Evolutionary conservation across 2,329 filamentous ascomycete genomes (phyloP).

Genomic region (Proliferodiscus dingleyae): DNA sequence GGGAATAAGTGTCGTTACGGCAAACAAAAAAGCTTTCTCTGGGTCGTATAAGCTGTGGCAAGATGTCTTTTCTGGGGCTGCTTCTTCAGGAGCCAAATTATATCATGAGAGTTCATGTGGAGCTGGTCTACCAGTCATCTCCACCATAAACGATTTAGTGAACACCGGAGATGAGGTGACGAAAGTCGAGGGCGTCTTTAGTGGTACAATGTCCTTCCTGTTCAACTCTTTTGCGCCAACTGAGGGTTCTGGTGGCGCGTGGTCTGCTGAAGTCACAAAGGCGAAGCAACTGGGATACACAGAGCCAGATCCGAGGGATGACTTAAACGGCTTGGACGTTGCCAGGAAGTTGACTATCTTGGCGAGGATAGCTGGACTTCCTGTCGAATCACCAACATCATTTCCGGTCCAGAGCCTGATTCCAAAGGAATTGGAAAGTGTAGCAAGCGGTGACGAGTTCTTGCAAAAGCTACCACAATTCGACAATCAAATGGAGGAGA

Average conservation of each 20-base stretch:
- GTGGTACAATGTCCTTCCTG: slow-evolving; percentile 94
- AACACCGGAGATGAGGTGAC: slow-evolving; percentile 88
- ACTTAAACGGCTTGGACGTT: slow-evolving; percentile 83
- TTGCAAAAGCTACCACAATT: slow-evolving; percentile 74
- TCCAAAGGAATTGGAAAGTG: slow-evolving; percentile 76
- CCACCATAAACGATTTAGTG: slow-evolving; percentile 88
- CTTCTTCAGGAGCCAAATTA: slow-evolving; percentile 68
- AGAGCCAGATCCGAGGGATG: slow-evolving; percentile 80
- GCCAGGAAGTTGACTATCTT: slow-evolving; percentile 96
- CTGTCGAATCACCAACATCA: slow-evolving; percentile 75
- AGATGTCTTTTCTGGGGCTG: slow-evolving; percentile 74
- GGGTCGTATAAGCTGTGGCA: slow-evolving; percentile 77
- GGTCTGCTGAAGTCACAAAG: slow-evolving; percentile 86
- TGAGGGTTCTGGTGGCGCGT: slow-evolving; percentile 69
- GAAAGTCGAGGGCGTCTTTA: slow-evolving; percentile 95
- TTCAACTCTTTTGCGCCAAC: slow-evolving; percentile 96
- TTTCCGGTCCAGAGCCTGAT: slow-evolving; percentile 96
- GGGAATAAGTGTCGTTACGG: slow-evolving; percentile 88
- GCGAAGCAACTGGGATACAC: slow-evolving; percentile 92
- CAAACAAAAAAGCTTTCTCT: slow-evolving; percentile 98
- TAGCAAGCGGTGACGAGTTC: slow-evolving; percentile 77
- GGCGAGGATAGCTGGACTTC: slow-evolving; percentile 76
- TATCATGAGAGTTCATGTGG: slow-evolving; percentile 96
- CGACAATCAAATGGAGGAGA: slow-evolving; percentile 83
- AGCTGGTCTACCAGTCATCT: slow-evolving; percentile 88